Percentiles rank a stretch among this genome's conserved stretches.
These are phyloP conservation scores for Wickerhamiella parazyma DNA, from an alignment of 805 yeast species.

Conservation along the genomic window DNA sequence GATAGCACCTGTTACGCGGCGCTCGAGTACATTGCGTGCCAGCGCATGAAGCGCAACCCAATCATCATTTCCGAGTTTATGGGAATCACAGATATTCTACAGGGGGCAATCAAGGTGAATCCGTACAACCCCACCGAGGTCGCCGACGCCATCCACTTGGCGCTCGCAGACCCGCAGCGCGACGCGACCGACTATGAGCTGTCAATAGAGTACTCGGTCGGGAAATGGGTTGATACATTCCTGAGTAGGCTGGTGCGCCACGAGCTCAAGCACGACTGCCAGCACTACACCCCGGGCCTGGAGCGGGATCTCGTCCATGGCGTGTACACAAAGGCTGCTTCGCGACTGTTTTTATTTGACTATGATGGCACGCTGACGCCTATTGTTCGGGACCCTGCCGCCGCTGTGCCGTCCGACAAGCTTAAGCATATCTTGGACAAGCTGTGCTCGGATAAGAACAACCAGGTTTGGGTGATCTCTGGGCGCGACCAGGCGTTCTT, in stretches of 20 bases:
- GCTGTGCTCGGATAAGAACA: slow-evolving; percentile 60
- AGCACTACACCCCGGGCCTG: slow-evolving; percentile 65
- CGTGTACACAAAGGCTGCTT: slow-evolving; percentile 44
- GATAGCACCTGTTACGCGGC: slow-evolving; percentile 97
- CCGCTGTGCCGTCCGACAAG: slow-evolving; percentile 83
- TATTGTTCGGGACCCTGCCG: slow-evolving; percentile 93
- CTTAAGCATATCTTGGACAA: slow-evolving; percentile 44
- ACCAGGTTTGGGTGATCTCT: slow-evolving; percentile 86
- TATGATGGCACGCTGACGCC: slow-evolving; percentile 97
- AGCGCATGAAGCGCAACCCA: slow-evolving; percentile 51
- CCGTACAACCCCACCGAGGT: slow-evolving; percentile 97
- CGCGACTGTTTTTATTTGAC: slow-evolving; percentile 78
- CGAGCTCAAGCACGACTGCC: slow-evolving; percentile 28
- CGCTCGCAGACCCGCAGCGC: slow-evolving; percentile 37
- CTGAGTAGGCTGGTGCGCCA: slow-evolving; percentile 32
- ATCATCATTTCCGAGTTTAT: slow-evolving; percentile 84
- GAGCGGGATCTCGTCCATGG: slow-evolving; percentile 53
- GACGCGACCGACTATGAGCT: slow-evolving; percentile 31
- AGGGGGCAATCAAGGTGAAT: slow-evolving; percentile 55
- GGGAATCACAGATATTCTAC: slow-evolving; percentile 53
- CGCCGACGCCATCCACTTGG: slow-evolving; percentile 64
- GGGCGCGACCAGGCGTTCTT: slow-evolving; percentile 90
- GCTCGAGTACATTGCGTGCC: slow-evolving; percentile 77
- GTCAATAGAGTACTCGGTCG: slow-evolving; percentile 60
- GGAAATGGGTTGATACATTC: slow-evolving; percentile 62